Conservation (phyloP, 2,329 filamentous ascomycete species). For the Cladosporium sp. region DNA sequence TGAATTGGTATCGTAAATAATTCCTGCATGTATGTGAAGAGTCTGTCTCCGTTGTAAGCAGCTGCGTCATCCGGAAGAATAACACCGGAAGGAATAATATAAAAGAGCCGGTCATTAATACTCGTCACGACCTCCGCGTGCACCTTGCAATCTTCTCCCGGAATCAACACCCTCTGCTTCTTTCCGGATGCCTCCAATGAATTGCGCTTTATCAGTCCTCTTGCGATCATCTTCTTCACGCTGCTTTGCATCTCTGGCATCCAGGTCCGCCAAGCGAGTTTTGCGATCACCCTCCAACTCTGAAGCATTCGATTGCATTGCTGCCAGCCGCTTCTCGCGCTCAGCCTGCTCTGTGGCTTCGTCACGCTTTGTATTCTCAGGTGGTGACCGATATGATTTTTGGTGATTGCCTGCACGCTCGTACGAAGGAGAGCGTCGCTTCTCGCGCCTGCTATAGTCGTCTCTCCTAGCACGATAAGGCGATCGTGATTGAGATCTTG, state of each 20-base stretch:
- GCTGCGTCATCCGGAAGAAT: too few relatives aligned
- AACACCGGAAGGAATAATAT: too few relatives aligned
- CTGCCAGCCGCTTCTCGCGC: slow-evolving; percentile 34
- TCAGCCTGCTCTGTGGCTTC: slow-evolving; percentile 29
- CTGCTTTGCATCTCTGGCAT: slow-evolving; percentile 59
- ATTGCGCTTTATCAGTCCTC: slow-evolving; percentile 32
- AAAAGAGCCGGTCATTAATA: slow-evolving; percentile 13
- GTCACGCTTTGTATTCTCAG: slow-evolving; percentile 17
- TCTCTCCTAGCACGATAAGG: slow-evolving; percentile 22
- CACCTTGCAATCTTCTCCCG: slow-evolving; percentile 23
- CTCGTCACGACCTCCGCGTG: slow-evolving; percentile 19
- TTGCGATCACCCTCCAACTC: slow-evolving; percentile 67
- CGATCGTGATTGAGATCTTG: slow-evolving; percentile 32
- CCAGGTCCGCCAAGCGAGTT: slow-evolving; percentile 61
- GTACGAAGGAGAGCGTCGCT: slow-evolving; percentile 20
- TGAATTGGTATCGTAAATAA: too few relatives aligned
- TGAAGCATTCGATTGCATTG: slow-evolving; percentile 41
- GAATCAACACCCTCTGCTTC: slow-evolving; percentile 30
- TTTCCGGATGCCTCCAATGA: slow-evolving; percentile 31
- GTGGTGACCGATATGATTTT: slow-evolving; percentile 25
- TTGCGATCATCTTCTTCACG: slow-evolving; percentile 60
- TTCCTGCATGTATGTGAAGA: too few relatives aligned
- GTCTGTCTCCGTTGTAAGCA: too few relatives aligned
- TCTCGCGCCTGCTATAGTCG: slow-evolving; percentile 14
- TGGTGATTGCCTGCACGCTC: slow-evolving; percentile 15